phyloP scores from a whole-genome alignment of 192 early-diverging fungal species.

The Neocallimastix lanati region DNA sequence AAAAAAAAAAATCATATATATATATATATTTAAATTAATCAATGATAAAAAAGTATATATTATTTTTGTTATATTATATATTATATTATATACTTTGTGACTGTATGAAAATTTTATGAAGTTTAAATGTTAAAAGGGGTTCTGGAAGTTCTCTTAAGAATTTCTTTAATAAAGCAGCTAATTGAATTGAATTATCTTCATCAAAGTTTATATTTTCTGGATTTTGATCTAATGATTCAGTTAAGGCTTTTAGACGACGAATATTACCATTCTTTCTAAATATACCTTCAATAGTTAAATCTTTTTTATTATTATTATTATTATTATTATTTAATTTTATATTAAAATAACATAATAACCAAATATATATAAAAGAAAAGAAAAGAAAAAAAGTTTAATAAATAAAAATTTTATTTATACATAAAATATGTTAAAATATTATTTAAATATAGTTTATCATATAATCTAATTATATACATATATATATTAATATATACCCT shows the following conservation, averaged over 20 bases:
- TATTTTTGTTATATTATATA: too few species aligned
- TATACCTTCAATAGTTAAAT: slow-evolving; percentile 77
- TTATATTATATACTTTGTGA: slow-evolving; percentile 27
- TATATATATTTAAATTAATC: too few species aligned
- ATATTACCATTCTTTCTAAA: slow-evolving; percentile 99
- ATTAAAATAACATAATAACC: too few species aligned
- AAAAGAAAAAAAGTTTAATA: too few species aligned
- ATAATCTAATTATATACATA: too few species aligned
- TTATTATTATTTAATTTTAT: too few species aligned
- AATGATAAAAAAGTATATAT: too few species aligned
- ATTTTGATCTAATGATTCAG: slow-evolving; percentile 71
- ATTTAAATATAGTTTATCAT: too few species aligned
- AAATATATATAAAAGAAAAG: too few species aligned
- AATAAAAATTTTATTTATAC: too few species aligned
- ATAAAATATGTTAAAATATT: too few species aligned
- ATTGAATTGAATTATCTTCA: slow-evolving; percentile 65
- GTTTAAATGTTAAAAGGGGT: slow-evolving; percentile 74
- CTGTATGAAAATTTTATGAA: slow-evolving; percentile 67
- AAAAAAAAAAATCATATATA: too few species aligned
- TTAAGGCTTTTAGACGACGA: slow-evolving; percentile 63
- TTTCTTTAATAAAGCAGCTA: slow-evolving; percentile 89
- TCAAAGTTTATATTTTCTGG: slow-evolving; percentile 49
- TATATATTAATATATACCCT: slow-evolving; percentile 34
- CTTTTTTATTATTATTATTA: slow-evolving; percentile 4
- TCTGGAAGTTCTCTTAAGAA: slow-evolving; percentile 92